A percentile compares a stretch with the other conserved stretches of the same genome.
Evolutionary conservation across 2,329 filamentous ascomycete species (phyloP).

Genomic region (Microsporum audouinii): DNA sequence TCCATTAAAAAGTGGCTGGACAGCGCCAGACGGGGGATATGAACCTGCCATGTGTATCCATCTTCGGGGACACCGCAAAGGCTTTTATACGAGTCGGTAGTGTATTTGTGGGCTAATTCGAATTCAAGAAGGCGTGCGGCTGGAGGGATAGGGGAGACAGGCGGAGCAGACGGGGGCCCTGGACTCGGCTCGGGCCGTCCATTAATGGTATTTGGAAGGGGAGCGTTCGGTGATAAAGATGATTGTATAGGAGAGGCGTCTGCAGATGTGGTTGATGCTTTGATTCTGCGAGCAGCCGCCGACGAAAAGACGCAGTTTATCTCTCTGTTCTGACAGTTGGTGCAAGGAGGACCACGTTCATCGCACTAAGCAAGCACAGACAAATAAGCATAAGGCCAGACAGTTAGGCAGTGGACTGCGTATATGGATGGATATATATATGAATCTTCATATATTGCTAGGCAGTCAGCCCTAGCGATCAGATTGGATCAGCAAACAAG

Average conservation of each 20-base stretch:
- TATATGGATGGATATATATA: not conserved
- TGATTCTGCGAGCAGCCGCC: not conserved
- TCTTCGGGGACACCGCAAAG: slow-evolving; percentile 26
- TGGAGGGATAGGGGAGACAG: slow-evolving; percentile 7
- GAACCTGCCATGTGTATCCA: slow-evolving; percentile 30
- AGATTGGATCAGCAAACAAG: not conserved
- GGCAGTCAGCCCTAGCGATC: not conserved
- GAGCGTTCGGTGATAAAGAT: slow-evolving; percentile 2
- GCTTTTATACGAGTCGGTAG: slow-evolving; percentile 36
- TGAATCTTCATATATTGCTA: not conserved
- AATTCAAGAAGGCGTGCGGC: slow-evolving; percentile 28
- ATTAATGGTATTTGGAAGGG: slow-evolving; percentile 11
- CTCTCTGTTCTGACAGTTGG: slow-evolving; percentile 29
- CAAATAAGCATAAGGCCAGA: not conserved
- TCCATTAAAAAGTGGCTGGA: slow-evolving; percentile 33
- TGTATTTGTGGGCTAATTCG: slow-evolving; percentile 44
- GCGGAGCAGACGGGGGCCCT: not conserved
- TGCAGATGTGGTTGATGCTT: not conserved
- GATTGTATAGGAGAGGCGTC: not conserved
- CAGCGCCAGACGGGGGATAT: slow-evolving; percentile 32
- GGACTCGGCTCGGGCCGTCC: not conserved
- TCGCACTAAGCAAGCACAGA: slow-evolving; percentile 24
- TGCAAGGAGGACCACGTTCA: slow-evolving; percentile 30
- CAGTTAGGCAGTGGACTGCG: not conserved
- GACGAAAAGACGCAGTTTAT: slow-evolving; percentile 22